A percentile compares a stretch with the other conserved stretches of the same genome.
These are phyloP conservation scores for Magnolia changhungtana DNA, from an alignment of 164 flowering plant species.

Conservation along the genomic window DNA sequence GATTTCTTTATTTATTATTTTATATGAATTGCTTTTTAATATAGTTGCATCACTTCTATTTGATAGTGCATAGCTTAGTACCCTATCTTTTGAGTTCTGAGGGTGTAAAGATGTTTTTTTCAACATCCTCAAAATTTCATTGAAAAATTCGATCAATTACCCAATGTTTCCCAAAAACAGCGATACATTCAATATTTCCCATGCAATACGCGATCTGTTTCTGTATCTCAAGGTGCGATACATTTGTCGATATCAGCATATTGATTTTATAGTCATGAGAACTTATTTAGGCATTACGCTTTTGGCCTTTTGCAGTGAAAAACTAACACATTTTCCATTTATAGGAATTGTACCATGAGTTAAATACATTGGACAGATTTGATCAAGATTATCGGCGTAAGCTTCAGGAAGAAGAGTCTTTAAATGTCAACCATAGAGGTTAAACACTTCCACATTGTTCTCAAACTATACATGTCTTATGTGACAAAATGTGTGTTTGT, in stretches of 20 bases:
- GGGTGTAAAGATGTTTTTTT: no score
- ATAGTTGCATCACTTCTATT: no score
- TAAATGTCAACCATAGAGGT: slow-evolving; percentile 61
- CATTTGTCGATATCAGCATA: background rate
- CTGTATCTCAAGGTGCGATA: no score
- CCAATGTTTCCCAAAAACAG: no score
- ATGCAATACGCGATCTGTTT: no score
- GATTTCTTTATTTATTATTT: no score
- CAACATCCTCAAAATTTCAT: no score
- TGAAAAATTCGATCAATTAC: no score
- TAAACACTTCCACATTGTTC: background rate
- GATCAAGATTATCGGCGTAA: slow-evolving; percentile 83
- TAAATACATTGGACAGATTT: slow-evolving; percentile 85
- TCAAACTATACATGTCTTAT: background rate
- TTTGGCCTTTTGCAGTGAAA: background rate
- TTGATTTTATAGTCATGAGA: background rate
- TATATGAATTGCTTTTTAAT: no score
- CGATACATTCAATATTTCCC: no score
- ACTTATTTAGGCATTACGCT: background rate
- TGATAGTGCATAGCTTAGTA: no score
- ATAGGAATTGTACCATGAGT: slow-evolving; percentile 89
- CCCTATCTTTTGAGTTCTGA: no score
- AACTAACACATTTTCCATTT: background rate
- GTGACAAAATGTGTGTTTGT: background rate
- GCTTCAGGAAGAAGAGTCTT: slow-evolving; percentile 74